Conservation (phyloP, 371 early-diverging fungal genomes). For the Choanephora cucurbitarum region DNA sequence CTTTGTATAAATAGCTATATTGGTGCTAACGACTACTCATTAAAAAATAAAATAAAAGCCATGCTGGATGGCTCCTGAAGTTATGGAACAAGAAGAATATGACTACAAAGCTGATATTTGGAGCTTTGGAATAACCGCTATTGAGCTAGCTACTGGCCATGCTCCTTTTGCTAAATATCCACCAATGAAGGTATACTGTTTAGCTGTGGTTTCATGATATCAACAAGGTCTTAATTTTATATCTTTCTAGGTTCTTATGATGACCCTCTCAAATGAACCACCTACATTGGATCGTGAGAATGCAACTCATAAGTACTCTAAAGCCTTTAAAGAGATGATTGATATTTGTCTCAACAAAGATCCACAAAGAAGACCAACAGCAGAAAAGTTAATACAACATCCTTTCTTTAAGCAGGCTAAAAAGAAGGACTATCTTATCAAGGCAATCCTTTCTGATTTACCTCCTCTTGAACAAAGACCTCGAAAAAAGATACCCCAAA, state of each 20-base stretch:
- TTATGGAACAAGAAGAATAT: constrained; percentile 80
- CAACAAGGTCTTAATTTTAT: not conserved
- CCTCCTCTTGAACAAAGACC: constrained; percentile 72
- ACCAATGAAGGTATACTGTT: constrained; percentile 72
- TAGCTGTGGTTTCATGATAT: not conserved
- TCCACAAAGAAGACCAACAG: constrained; percentile 76
- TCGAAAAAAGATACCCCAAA: constrained; percentile 45
- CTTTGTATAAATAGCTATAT: not conserved
- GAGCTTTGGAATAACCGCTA: constrained; percentile 90
- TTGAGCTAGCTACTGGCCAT: constrained; percentile 90
- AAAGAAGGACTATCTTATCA: constrained; percentile 68
- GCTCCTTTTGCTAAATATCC: constrained; percentile 93
- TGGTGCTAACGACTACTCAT: not conserved
- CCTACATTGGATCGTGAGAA: constrained; percentile 83
- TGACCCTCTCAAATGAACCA: constrained; percentile 87
- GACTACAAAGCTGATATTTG: constrained; percentile 93
- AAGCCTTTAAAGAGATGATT: constrained; percentile 83
- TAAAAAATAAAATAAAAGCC: constrained; percentile 55
- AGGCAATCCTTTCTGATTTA: constrained; percentile 61
- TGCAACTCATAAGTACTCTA: constrained; percentile 75
- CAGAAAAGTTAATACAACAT: constrained; percentile 78
- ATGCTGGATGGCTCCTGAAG: constrained; percentile 92
- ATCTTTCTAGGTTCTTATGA: constrained; percentile 72
- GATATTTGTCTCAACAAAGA: constrained; percentile 84
- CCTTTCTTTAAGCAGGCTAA: constrained; percentile 85